Evolutionary conservation across 2,329 filamentous ascomycete genomes (phyloP).

Genomic region (Laburnicola sp.): DNA sequence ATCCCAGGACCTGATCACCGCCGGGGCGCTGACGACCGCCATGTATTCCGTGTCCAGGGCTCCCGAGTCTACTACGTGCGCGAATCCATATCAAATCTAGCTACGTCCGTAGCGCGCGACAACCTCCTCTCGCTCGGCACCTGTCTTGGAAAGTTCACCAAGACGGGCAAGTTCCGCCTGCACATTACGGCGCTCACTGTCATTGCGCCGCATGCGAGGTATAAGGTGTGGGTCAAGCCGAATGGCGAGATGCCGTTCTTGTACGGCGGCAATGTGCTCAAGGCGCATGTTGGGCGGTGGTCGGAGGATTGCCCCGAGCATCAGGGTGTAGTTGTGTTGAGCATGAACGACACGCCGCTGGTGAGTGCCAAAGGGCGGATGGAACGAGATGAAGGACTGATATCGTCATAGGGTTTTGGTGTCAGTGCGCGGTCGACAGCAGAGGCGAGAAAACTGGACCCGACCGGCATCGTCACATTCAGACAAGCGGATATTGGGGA

Average conservation of each 20-base stretch:
- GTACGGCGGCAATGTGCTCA: constrained; percentile 88
- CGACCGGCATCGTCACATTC: constrained; percentile 86
- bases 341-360: constrained; percentile 85
- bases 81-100: constrained; percentile 86
- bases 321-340: constrained; percentile 85
- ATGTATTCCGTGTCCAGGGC: constrained; percentile 63
- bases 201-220: constrained; percentile 85
- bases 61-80: constrained; percentile 90
- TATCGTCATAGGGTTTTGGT: constrained; percentile 74
- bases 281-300: constrained; percentile 80
- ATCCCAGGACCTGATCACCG: constrained; percentile 72
- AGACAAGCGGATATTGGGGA: constrained; percentile 93
- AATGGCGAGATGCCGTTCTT: constrained; percentile 98
- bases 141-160: constrained; percentile 93
- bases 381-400: background rate
- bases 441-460: constrained; percentile 81
- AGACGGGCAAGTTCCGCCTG: constrained; percentile 91
- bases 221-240: constrained; percentile 95
- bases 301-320: constrained; percentile 93
- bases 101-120: constrained; percentile 79
- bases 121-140: constrained; percentile 85
- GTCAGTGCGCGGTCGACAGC: constrained; percentile 85
- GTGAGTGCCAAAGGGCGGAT: constrained; percentile 51
- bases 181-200: constrained; percentile 91
- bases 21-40: constrained; percentile 41